Evolutionary conservation across 352 stramenopile species (phyloP).

Genomic region (Phytophthora europaea): DNA sequence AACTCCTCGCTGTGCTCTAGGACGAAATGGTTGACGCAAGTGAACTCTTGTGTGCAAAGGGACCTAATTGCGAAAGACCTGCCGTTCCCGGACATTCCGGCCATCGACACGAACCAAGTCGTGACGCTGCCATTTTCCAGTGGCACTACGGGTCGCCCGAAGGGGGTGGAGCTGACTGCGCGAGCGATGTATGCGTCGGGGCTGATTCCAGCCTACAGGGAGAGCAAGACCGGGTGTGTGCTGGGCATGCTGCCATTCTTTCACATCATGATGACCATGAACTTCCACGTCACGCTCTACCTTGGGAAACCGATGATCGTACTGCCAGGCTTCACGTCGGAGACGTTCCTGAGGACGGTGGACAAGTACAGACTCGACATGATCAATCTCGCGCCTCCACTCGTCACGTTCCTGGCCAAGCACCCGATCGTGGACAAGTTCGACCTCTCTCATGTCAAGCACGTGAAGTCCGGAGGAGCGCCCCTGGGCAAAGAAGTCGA

Average conservation of each 20-base stretch:
- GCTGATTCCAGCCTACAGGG: conserved; percentile 54
- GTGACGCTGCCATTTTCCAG: conserved; percentile 90
- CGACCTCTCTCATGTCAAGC: conserved; percentile 77
- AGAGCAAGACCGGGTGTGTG: conserved; percentile 29
- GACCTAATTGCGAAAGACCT: conserved; percentile 24
- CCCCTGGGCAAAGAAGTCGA: conserved; percentile 84
- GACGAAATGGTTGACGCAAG: no score
- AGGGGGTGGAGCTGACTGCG: conserved; percentile 91
- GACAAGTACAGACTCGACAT: conserved; percentile 61
- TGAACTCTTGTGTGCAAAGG: conserved; percentile 58
- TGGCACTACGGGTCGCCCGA: conserved; percentile 92
- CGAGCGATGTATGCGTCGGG: conserved; percentile 82
- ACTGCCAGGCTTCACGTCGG: conserved; percentile 86
- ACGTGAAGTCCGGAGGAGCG: conserved; percentile 81
- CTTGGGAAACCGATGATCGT: conserved; percentile 78
- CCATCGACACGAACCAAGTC: conserved; percentile 29
- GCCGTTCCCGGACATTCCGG: conserved; percentile 23
- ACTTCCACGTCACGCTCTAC: conserved; percentile 74
- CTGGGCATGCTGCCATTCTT: conserved; percentile 90
- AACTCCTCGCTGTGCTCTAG: no score
- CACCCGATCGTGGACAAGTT: conserved; percentile 89
- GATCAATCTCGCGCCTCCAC: conserved; percentile 79
- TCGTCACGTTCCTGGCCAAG: conserved; percentile 83
- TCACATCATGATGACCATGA: conserved; percentile 90
- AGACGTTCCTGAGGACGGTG: conserved; percentile 80